Evolutionary conservation across 169 alveolate species (phyloP).

Genomic region (Eimeria acervulina): DNA sequence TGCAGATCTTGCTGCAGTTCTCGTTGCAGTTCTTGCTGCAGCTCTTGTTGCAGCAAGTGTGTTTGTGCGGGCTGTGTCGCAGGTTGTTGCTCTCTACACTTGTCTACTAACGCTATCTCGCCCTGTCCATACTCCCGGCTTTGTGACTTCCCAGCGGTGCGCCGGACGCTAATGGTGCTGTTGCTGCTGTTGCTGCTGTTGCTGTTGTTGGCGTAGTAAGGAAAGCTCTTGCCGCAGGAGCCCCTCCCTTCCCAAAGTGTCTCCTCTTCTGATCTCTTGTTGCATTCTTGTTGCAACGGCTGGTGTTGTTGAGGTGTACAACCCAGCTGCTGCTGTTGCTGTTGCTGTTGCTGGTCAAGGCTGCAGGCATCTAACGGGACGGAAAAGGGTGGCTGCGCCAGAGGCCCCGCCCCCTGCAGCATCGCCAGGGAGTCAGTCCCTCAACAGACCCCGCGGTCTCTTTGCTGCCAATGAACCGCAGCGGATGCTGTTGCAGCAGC

Average conservation of each 20-base stretch:
- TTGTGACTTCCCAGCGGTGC: background rate
- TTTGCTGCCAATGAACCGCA: background rate
- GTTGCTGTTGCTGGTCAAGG: constrained; percentile 18
- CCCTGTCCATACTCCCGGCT: background rate
- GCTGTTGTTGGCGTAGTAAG: background rate
- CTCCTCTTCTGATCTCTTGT: background rate
- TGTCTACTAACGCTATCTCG: background rate
- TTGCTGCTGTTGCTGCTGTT: background rate
- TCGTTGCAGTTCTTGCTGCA: background rate
- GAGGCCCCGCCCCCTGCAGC: constrained; percentile 58
- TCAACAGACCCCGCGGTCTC: constrained; percentile 22
- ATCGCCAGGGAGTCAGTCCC: constrained; percentile 15
- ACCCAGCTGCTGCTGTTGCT: background rate
- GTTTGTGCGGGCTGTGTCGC: background rate
- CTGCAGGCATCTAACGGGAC: constrained; percentile 2
- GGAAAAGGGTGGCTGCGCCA: constrained; percentile 17
- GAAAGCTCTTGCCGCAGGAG: background rate
- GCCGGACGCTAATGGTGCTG: background rate
- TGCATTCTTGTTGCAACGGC: background rate
- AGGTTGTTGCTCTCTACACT: background rate
- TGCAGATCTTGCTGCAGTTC: constrained; percentile 13
- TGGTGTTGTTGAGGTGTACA: background rate
- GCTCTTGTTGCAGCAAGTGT: background rate
- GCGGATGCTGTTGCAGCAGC: background rate
- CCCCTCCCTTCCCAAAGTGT: background rate